Evolutionary conservation across 2,329 filamentous ascomycete species (phyloP).

Genomic region (Drechslerella stenobrocha): DNA sequence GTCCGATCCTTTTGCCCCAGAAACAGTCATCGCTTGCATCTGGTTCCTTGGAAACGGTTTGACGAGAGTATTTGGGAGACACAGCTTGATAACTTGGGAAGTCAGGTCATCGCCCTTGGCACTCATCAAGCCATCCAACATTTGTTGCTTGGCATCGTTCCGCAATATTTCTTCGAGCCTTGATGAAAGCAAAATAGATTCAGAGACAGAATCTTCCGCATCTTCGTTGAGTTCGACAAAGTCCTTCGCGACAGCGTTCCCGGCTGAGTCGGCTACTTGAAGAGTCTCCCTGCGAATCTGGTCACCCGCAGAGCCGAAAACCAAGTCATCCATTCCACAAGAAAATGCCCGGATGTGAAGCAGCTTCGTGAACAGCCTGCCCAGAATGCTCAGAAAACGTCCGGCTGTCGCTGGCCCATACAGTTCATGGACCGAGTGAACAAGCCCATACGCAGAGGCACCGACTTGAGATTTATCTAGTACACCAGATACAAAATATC

Average conservation of each 20-base stretch:
- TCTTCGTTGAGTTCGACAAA: conserved; percentile 80
- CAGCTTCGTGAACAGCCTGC: conserved; percentile 83
- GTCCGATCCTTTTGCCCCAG: conserved; percentile 86
- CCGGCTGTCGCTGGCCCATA: conserved; percentile 87
- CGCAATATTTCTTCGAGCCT: conserved; percentile 87
- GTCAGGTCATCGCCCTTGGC: conserved; percentile 70
- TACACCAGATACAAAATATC: conserved; percentile 85
- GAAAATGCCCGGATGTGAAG: conserved; percentile 93
- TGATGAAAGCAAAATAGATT: conserved; percentile 71
- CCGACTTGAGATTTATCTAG: conserved; percentile 95
- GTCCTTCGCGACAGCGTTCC: conserved; percentile 76
- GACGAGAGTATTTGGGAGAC: conserved; percentile 77
- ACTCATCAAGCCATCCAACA: conserved; percentile 86
- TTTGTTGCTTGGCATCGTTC: conserved; percentile 86
- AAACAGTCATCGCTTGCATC: conserved; percentile 98
- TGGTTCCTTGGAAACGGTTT: conserved; percentile 96
- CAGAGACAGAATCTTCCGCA: conserved; percentile 60
- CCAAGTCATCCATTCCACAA: conserved; percentile 94
- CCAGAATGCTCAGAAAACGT: conserved; percentile 83
- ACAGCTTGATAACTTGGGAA: conserved; percentile 73
- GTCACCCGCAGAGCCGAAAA: conserved; percentile 80
- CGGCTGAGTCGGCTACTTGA: conserved; percentile 68
- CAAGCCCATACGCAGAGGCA: conserved; percentile 78
- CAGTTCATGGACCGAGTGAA: conserved; percentile 90
- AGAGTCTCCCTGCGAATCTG: conserved; percentile 69